Conservation (phyloP, 2,329 filamentous ascomycete genomes). For the Claviceps sp. region DNA sequence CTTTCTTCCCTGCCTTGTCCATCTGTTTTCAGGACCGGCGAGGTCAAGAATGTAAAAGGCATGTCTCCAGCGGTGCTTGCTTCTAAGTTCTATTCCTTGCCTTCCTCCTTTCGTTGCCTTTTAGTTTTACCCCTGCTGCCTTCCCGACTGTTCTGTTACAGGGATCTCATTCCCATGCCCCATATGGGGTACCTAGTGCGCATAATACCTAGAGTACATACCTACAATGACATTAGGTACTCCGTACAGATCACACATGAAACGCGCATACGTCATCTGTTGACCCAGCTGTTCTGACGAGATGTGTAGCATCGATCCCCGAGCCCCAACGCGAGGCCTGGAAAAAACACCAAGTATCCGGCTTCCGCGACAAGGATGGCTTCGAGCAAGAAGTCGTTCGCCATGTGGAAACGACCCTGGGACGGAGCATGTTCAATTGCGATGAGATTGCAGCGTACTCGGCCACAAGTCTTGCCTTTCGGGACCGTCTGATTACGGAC, state of each 20-base stretch:
- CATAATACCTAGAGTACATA: too few relatives aligned
- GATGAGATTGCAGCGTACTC: constrained; percentile 89
- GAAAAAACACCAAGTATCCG: constrained; percentile 48
- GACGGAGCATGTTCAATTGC: constrained; percentile 94
- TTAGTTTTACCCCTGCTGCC: not conserved
- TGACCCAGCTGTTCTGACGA: not conserved
- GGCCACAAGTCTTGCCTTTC: constrained; percentile 80
- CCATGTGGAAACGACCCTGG: constrained; percentile 92
- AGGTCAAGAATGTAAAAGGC: too few relatives aligned
- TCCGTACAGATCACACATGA: too few relatives aligned
- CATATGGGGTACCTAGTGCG: too few relatives aligned
- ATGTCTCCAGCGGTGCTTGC: too few relatives aligned
- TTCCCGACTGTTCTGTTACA: too few relatives aligned
- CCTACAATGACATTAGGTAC: too few relatives aligned
- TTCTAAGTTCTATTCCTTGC: too few relatives aligned
- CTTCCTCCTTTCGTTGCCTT: too few relatives aligned
- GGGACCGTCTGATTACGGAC: constrained; percentile 82
- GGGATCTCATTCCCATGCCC: too few relatives aligned
- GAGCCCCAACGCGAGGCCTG: constrained; percentile 76
- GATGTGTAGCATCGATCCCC: constrained; percentile 56
- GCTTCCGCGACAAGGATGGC: constrained; percentile 67
- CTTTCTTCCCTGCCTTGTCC: not conserved
- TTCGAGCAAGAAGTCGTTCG: constrained; percentile 80
- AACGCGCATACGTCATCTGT: too few relatives aligned
- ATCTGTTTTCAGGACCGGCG: not conserved